phyloP scores from a whole-genome alignment of 768 basidiomycete genomes.

The Boletus speciosus region DNA sequence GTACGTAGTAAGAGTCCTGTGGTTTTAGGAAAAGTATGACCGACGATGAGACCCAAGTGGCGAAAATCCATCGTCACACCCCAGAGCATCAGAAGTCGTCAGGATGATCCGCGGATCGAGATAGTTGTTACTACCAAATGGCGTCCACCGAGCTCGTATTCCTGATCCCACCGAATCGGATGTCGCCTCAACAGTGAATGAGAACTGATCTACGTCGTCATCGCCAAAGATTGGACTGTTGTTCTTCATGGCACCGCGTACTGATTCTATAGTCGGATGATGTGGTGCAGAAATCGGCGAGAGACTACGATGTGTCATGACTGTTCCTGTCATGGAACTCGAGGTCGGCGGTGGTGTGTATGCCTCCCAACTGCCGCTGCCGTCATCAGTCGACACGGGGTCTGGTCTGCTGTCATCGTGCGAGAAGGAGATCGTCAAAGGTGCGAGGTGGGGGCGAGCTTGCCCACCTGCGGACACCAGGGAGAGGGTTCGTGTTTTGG shows the following conservation, averaged over 20 bases:
- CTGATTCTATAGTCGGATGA: slow-evolving; percentile 27
- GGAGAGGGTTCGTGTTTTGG: slow-evolving; percentile 24
- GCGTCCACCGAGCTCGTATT: slow-evolving; percentile 20
- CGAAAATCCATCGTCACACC: slow-evolving; percentile 38
- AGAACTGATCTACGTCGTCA: slow-evolving; percentile 53
- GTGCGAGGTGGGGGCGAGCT: slow-evolving; percentile 48
- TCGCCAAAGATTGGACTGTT: slow-evolving; percentile 44
- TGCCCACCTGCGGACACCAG: slow-evolving; percentile 34
- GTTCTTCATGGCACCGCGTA: slow-evolving; percentile 35
- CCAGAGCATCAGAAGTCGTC: slow-evolving; percentile 29
- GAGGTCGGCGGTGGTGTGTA: slow-evolving; percentile 63
- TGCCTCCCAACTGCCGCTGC: slow-evolving; percentile 53
- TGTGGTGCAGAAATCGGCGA: slow-evolving; percentile 28
- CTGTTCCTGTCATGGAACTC: slow-evolving; percentile 43
- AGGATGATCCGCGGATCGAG: slow-evolving; percentile 32
- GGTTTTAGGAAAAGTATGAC: slow-evolving; percentile 27
- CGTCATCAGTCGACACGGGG: slow-evolving; percentile 48
- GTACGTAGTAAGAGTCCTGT: background rate
- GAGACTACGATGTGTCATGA: slow-evolving; percentile 42
- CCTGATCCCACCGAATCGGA: slow-evolving; percentile 14
- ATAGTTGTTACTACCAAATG: slow-evolving; percentile 32
- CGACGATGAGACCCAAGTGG: slow-evolving; percentile 46
- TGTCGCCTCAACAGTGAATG: slow-evolving; percentile 35
- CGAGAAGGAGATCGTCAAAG: slow-evolving; percentile 38
- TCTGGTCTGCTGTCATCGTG: slow-evolving; percentile 52